Base-by-base conservation (phyloP, 2,329 filamentous ascomycete species). In the Exophiala bonariae region DNA sequence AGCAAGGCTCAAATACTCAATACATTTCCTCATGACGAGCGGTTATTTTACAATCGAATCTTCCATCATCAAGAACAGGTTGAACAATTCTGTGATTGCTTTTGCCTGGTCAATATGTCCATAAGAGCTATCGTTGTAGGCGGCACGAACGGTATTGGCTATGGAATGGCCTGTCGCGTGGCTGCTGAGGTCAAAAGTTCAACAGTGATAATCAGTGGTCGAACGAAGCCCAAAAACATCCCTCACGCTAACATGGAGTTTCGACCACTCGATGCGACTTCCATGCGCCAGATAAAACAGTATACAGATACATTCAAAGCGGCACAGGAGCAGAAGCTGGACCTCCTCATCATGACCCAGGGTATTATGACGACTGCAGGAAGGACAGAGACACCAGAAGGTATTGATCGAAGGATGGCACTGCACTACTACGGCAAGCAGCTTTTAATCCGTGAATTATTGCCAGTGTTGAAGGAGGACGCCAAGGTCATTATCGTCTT, bases 381-480 rank as follows among this genome's bases (percentile, higher is more conserved):
- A 26, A 58, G 63, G 4, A 48, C 59, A 31, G 70, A 75, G 51
- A 73, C 73, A 0, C 19, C 65, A 1, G 74, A 77, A 50, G 71
- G 70, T 1, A 66, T 76, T 13, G 70, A 75, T 38, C 61, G 61
- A 37, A 75, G 74, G 52, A 68, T 75, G 62, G 66, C 65, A 0
- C 59, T 76, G n/a, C 70, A 74, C 44, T 75, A 71, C 51, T 76
- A 76, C 47, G 67, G 71, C 13, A 67, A 65, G 10, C 71, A 75
- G 51, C 64, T 72, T 0, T 67, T 76, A 11, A 66, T 74, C 17
- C 58, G 62, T 11, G 68, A 72, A 30, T 61, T 77, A 3, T 50
- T 67, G 0, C 71, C 73, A 0, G 55, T 60, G 0, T 54, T 74
- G n/a, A 64, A 57, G 23, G 53, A 59, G 8, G 54, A 51, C n/a